Percentiles rank a stretch among this genome's conserved stretches.
Evolutionary conservation across 768 basidiomycete species (phyloP).

Genomic region (Trametes cinnabarina): DNA sequence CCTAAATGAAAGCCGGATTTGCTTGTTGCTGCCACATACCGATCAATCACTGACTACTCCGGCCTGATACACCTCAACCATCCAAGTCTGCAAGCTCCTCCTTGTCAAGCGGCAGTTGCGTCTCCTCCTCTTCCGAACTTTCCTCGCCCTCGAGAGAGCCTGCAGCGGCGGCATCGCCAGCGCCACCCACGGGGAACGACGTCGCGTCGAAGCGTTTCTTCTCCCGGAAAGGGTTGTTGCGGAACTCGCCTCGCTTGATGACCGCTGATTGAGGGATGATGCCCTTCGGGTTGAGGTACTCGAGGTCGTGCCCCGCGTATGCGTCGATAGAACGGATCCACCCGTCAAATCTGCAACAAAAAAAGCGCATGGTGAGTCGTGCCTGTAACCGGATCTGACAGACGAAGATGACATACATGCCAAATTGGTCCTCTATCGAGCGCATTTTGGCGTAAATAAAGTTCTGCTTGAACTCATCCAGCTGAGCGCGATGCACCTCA

Average conservation of each 20-base stretch:
- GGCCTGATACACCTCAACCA: conserved; percentile 31
- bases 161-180: conserved; percentile 4
- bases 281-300: conserved; percentile 76
- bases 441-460: conserved; percentile 89
- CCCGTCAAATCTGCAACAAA: conserved; percentile 67
- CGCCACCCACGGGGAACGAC: conserved; percentile 26
- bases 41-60: not conserved
- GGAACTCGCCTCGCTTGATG: conserved; percentile 55
- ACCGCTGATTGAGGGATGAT: conserved; percentile 71
- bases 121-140: conserved; percentile 44
- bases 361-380: not conserved
- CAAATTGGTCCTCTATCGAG: conserved; percentile 72
- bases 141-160: conserved; percentile 33
- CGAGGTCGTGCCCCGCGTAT: conserved; percentile 75
- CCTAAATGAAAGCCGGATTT: too few relatives aligned
- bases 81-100: conserved; percentile 43
- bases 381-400: not conserved
- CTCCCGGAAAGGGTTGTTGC: conserved; percentile 66
- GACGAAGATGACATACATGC: conserved; percentile 55
- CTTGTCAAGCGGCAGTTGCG: conserved; percentile 31
- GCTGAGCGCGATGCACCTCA: conserved; percentile 58
- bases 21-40: too few relatives aligned
- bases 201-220: conserved; percentile 67
- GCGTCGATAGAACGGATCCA: conserved; percentile 78
- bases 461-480: conserved; percentile 80